Percentiles rank a stretch among this genome's conserved stretches.
These are phyloP conservation scores for Ochetophila trinervis DNA, from an alignment of 306 rosid species.

Conservation along the genomic window DNA sequence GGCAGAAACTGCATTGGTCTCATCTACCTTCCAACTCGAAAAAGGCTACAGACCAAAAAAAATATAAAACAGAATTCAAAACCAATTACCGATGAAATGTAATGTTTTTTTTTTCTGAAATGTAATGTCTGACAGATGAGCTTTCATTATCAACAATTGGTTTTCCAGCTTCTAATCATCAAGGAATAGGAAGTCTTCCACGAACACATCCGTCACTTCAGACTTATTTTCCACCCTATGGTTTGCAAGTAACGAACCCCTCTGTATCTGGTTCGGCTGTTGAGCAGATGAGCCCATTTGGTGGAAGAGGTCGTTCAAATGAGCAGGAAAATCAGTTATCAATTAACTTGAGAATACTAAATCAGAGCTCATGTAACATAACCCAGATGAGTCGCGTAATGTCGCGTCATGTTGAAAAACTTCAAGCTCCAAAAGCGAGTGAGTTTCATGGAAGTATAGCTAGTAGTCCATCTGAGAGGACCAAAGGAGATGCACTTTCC, in stretches of 20 bases:
- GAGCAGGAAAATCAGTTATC: slow-evolving; percentile 45
- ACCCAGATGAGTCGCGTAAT: slow-evolving; percentile 37
- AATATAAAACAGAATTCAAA: no score
- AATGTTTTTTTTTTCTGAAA: no score
- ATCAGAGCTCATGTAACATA: slow-evolving; percentile 50
- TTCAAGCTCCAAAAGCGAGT: slow-evolving; percentile 39
- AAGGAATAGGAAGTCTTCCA: slow-evolving; percentile 37
- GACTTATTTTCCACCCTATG: slow-evolving; percentile 39
- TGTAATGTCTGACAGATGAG: no score
- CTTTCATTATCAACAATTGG: no score
- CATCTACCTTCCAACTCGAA: slow-evolving; percentile 50
- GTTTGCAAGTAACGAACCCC: slow-evolving; percentile 33
- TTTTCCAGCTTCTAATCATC: slow-evolving; percentile 43
- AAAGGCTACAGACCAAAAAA: no score
- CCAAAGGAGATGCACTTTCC: no score
- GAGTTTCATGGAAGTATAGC: slow-evolving; percentile 48
- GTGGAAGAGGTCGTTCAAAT: slow-evolving; percentile 32
- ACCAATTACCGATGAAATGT: no score
- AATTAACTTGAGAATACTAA: slow-evolving; percentile 29
- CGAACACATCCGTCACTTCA: slow-evolving; percentile 35
- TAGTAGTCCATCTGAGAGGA: slow-evolving; percentile 45
- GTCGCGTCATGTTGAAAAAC: slow-evolving; percentile 22
- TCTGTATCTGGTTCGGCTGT: slow-evolving; percentile 38
- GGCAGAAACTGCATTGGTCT: slow-evolving; percentile 27
- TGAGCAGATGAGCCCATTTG: slow-evolving; percentile 36